A percentile compares a stretch with the other conserved stretches of the same genome.
These are phyloP conservation scores for Volutella citrinella DNA, from an alignment of 2,329 filamentous ascomycete genomes.

Conservation along the genomic window DNA sequence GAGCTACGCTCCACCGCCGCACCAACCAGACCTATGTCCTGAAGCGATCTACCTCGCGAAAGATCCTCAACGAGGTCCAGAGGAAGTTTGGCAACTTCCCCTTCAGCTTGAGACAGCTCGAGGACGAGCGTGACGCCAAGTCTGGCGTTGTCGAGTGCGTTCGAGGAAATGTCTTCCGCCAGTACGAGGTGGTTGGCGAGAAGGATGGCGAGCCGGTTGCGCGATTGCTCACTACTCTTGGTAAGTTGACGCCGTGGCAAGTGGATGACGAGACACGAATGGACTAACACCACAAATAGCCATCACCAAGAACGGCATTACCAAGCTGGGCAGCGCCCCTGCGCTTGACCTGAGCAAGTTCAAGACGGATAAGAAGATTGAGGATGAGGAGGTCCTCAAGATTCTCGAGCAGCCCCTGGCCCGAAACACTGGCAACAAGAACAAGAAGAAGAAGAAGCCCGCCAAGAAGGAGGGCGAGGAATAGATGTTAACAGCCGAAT, in stretches of 20 bases:
- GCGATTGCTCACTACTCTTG: slow-evolving; percentile 84
- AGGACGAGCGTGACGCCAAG: slow-evolving; percentile 96
- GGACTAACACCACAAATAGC: slow-evolving; percentile 48
- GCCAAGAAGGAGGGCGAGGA: slow-evolving; percentile 47
- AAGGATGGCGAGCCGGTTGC: slow-evolving; percentile 85
- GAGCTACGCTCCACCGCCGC: slow-evolving; percentile 88
- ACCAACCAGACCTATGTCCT: slow-evolving; percentile 88
- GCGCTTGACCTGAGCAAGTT: slow-evolving; percentile 74
- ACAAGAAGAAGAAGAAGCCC: slow-evolving; percentile 82
- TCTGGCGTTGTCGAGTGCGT: slow-evolving; percentile 95
- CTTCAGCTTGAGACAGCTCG: slow-evolving; percentile 94
- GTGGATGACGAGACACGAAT: no score
- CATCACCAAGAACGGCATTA: slow-evolving; percentile 96
- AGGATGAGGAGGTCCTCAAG: slow-evolving; percentile 91
- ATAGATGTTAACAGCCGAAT: slow-evolving; percentile 27
- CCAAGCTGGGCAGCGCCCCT: slow-evolving; percentile 76
- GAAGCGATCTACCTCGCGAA: slow-evolving; percentile 90
- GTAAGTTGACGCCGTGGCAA: slow-evolving; percentile 51
- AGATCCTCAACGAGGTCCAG: slow-evolving; percentile 89
- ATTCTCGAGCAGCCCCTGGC: slow-evolving; percentile 86
- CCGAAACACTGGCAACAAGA: slow-evolving; percentile 87
- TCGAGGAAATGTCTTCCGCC: slow-evolving; percentile 84
- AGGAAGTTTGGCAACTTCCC: slow-evolving; percentile 98
- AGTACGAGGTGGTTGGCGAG: slow-evolving; percentile 95
- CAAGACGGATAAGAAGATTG: slow-evolving; percentile 97